Base-by-base conservation (phyloP, 257 asterid species). In the Thymus quinquecostatus region DNA sequence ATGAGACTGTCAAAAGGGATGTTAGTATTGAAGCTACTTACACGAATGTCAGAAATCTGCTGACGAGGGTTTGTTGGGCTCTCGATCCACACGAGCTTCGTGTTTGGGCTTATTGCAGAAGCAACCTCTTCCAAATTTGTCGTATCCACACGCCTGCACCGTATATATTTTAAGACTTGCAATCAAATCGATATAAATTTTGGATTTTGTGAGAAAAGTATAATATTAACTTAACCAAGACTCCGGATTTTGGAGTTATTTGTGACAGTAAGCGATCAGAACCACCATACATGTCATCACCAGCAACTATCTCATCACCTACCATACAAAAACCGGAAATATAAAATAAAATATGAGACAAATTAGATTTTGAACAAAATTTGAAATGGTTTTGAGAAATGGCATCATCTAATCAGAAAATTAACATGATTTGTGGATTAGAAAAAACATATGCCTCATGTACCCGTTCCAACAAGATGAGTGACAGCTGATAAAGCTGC, bases 21-120 rank as follows among this genome's bases (percentile, higher is more conserved):
- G 8, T 41, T 62, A 0, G 9, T 27, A 36, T 62, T 62, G 9
- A 62, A 41, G 67, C 70, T 45, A 75, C 89, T 43, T 78, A 94
- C 97, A 72, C 86, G 89, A 78, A 94, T 89, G 74, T 94, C 97
- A 59, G 92, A 85, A 69, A 94, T 85, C 80, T 87, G 97, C 72
- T 89, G 97, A 48, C 97, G 96, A 14, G 99, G 99, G 79, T 94
- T 94, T 59, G 97, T 94, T 64, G 99, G 99, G 75, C 96, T 91
- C 80, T 94, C 99, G 83, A 94, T 81, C 99, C 99, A 94, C 69
- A 94, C 93, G 62, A 94, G 97, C 85, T 94, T 91, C 8, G 99
- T 91, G 78, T 43, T 27, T 38, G 92, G 86, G 51, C 81, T 82
- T 71, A 94, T 82, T 13, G 96, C 87, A 44, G 92, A 80, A 49